Evolutionary conservation across 805 yeast genomes (phyloP).

Genomic region (Starmerella etchellsii): DNA sequence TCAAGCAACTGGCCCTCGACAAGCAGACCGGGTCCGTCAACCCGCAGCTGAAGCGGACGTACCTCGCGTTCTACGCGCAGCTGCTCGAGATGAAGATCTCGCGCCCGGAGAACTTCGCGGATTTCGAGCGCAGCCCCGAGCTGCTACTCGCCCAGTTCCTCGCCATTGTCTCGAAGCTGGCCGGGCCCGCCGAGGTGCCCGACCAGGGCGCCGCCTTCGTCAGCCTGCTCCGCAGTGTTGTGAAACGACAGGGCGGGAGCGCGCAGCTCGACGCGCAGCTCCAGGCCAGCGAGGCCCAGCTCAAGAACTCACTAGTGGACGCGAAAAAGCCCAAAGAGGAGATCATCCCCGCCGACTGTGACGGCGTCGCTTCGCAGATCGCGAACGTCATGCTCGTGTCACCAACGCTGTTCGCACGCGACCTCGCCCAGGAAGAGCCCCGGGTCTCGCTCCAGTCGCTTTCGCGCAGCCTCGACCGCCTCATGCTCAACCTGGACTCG

Average conservation of each 20-base stretch:
- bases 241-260: constrained; percentile 15
- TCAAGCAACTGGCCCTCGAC: constrained; percentile 23
- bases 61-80: constrained; percentile 52
- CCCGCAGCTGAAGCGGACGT: constrained; percentile 23
- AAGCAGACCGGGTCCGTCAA: constrained; percentile 11
- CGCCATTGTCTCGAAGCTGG: constrained; percentile 24
- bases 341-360: constrained; percentile 33
- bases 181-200: constrained; percentile 17
- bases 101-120: constrained; percentile 24
- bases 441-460: background rate
- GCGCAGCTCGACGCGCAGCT: constrained; percentile 20
- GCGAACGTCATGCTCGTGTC: constrained; percentile 40
- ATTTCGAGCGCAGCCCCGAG: constrained; percentile 25
- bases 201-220: constrained; percentile 25
- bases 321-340: background rate
- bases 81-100: constrained; percentile 31
- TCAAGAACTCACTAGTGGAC: background rate
- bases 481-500: constrained; percentile 21
- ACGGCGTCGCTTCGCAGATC: constrained; percentile 40
- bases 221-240: constrained; percentile 20
- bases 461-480: background rate
- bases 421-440: constrained; percentile 4
- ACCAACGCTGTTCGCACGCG: constrained; percentile 29
- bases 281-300: constrained; percentile 13
- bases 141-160: constrained; percentile 27